Percentiles rank a stretch among this genome's conserved stretches.
These are phyloP conservation scores for Magnaporthiopsis rhizophila DNA, from an alignment of 2,329 filamentous ascomycete genomes.

Conservation along the genomic window DNA sequence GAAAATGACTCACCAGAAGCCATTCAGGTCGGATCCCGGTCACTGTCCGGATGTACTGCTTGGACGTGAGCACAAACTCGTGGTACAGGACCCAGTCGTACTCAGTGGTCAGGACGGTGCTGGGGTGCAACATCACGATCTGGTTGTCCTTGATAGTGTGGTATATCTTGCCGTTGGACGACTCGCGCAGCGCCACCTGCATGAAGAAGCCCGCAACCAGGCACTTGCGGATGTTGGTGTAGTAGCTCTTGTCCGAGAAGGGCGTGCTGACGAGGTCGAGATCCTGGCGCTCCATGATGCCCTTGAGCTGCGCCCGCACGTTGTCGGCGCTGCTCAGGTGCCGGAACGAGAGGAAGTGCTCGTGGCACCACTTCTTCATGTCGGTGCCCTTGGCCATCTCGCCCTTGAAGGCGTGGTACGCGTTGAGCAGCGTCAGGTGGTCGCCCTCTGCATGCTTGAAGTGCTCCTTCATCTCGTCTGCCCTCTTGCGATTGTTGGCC, in stretches of 20 bases:
- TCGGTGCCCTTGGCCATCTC: constrained; percentile 57
- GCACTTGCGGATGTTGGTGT: constrained; percentile 90
- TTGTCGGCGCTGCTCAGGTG: constrained; percentile 90
- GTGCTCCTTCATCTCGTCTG: constrained; percentile 93
- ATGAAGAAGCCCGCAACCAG: constrained; percentile 97
- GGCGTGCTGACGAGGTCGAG: constrained; percentile 81
- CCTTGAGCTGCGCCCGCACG: constrained; percentile 81
- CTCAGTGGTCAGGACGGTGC: constrained; percentile 79
- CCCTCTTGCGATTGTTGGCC: constrained; percentile 74
- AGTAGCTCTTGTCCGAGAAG: constrained; percentile 95
- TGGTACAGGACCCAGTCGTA: constrained; percentile 98
- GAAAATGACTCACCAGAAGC: constrained; percentile 60
- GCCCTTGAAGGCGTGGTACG: constrained; percentile 94
- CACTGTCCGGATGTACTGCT: constrained; percentile 95
- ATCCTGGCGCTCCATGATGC: constrained; percentile 91
- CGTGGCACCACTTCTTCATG: constrained; percentile 87
- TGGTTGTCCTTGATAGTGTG: constrained; percentile 96
- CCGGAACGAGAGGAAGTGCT: constrained; percentile 87
- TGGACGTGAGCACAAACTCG: constrained; percentile 94
- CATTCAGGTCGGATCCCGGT: constrained; percentile 90
- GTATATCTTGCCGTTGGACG: constrained; percentile 74
- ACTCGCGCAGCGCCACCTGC: constrained; percentile 95
- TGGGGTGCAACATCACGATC: constrained; percentile 85
- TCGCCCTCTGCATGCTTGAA: constrained; percentile 93
- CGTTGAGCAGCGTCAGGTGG: constrained; percentile 92